Evolutionary conservation across 148 eudicot genomes (phyloP).

Genomic region (Amaranthus palmeri): DNA sequence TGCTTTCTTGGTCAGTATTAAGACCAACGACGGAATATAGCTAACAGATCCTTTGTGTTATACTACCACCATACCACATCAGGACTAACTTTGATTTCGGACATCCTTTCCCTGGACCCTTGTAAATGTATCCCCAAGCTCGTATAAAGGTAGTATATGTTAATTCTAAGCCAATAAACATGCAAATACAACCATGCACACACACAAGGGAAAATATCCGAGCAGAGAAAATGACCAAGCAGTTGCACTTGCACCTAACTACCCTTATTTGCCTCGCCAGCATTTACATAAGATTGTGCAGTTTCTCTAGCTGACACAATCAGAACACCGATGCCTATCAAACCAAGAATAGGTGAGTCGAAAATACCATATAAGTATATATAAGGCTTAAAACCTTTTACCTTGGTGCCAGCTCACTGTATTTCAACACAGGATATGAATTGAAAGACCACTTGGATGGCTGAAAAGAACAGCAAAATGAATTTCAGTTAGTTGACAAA

Average conservation of each 20-base stretch:
- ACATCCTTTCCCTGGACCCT: not conserved
- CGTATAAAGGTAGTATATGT: too few species aligned
- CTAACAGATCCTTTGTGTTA: not conserved
- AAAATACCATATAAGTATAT: not conserved
- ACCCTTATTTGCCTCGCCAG: not conserved
- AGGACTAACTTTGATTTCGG: too few species aligned
- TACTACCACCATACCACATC: too few species aligned
- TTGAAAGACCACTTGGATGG: conserved; percentile 91
- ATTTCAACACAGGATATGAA: conserved; percentile 75
- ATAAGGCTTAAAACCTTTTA: conserved; percentile 24
- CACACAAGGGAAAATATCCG: not conserved
- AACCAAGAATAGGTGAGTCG: conserved; percentile 1
- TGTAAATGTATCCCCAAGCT: too few species aligned
- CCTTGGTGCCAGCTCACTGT: conserved; percentile 89
- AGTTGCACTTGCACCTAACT: not conserved
- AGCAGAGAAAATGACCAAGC: not conserved
- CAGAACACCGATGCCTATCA: not conserved
- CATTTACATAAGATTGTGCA: not conserved
- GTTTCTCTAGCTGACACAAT: not conserved
- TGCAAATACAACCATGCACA: not conserved
- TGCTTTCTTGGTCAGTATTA: not conserved
- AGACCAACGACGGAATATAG: not conserved
- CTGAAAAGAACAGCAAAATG: conserved; percentile 40
- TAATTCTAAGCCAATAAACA: not conserved
- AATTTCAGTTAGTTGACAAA: not conserved